These are phyloP conservation scores for Globisporangium acanthophoron DNA, from an alignment of 352 stramenopile species.

Conservation along the genomic window DNA sequence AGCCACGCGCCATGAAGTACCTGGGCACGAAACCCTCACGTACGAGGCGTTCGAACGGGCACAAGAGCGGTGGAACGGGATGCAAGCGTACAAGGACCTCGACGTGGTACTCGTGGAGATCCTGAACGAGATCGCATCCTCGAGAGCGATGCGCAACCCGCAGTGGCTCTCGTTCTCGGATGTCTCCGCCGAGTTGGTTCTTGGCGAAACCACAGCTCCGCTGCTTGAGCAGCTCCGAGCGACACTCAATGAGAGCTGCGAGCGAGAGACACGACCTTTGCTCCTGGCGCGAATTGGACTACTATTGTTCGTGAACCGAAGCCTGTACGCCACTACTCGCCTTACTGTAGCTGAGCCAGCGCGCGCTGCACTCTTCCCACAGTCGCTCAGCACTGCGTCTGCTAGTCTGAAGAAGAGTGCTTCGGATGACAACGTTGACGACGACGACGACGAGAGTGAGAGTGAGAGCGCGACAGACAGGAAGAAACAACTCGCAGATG, in stretches of 20 bases:
- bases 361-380: background rate
- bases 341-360: conserved; percentile 22
- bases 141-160: conserved; percentile 14
- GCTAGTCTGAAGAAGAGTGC: background rate
- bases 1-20: background rate
- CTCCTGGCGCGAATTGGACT: conserved; percentile 28
- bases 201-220: conserved; percentile 12
- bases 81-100: background rate
- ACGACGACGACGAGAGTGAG: background rate
- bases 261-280: background rate
- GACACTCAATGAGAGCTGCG: background rate
- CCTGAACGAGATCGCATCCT: conserved; percentile 20
- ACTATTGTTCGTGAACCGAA: conserved; percentile 42
- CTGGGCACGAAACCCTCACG: background rate
- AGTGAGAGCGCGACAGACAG: background rate
- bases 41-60: background rate
- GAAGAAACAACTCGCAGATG: conserved; percentile 1
- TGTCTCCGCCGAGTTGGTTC: conserved; percentile 20
- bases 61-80: conserved; percentile 3
- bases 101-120: conserved; percentile 26
- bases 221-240: background rate
- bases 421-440: background rate
- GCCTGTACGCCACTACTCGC: conserved; percentile 30
- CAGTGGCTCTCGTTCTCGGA: conserved; percentile 25
- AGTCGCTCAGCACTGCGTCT: background rate